Base-by-base conservation (phyloP, 2,329 filamentous ascomycete genomes). In the Graphium sp. region DNA sequence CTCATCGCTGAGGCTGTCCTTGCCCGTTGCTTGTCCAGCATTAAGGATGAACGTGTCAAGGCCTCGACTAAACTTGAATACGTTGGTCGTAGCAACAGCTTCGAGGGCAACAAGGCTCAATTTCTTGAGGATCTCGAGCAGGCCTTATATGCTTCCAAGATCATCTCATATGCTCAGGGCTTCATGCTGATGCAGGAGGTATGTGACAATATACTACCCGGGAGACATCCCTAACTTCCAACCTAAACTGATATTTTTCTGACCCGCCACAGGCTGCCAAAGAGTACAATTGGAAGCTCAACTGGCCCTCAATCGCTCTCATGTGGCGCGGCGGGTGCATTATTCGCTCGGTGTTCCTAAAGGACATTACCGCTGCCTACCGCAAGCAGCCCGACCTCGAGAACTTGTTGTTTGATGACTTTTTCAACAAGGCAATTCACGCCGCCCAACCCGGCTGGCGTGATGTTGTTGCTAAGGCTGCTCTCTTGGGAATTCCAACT, bases 301-400 rank as follows among this genome's bases (percentile, higher is more conserved):
- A 98, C 79, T 95, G 95, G 79, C 89, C 89, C 41, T 93, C 91
- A 46, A 98, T 98, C 50, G 89, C 89, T 45, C 79, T 98, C 52
- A 98, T 98, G 89, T 98, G 89, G 89, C 83, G 89, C 56, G 89
- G 89, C 64, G 89, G 89, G 45, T 98, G 89, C 73, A 98, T 98
- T 48, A 98, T 98, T 64, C 87, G 89, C 58, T 95, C 89, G 41
- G 89, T 98, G 52, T 98, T 98, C 83, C 66, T 98, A 42, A 95
- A 95, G 76, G 87, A 98, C 57, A 98, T 98, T 62, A 98, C 89
- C 45, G 77, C 77, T 41, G 89, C 89, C 30, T 98, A 94, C 74
- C 87, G 87, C 62, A 74, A 71, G 43, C 75, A 94, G 67, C 80
- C 83, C 41, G 79, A 94, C 41, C 79, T 98, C 40, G 79, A 94